A percentile compares a stretch with the other conserved stretches of the same genome.
phyloP scores from a whole-genome alignment of 1,139 yeast genomes.

The Debaryomyces singareniensis region DNA sequence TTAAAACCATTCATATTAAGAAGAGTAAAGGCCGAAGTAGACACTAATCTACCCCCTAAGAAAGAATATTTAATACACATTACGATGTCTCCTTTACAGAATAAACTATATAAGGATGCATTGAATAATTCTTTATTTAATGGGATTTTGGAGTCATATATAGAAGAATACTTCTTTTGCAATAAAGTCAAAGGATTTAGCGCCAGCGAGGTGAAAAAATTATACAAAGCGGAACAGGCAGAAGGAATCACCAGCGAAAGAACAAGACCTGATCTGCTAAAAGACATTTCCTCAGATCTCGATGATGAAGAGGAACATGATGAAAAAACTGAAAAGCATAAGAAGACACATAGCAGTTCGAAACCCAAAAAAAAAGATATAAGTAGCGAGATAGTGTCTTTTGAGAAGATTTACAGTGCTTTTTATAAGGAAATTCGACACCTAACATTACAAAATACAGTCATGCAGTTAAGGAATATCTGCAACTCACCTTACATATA shows the following conservation, averaged over 20 bases:
- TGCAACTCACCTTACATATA: conserved; percentile 83
- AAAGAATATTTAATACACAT: conserved; percentile 81
- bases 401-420: conserved; percentile 6
- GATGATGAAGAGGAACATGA: conserved; percentile 16
- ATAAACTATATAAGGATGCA: conserved; percentile 55
- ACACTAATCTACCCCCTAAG: conserved; percentile 69
- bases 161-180: conserved; percentile 39
- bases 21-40: conserved; percentile 70
- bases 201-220: conserved; percentile 7
- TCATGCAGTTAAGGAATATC: conserved; percentile 79
- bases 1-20: conserved; percentile 82
- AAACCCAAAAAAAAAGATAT: neutral
- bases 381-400: neutral
- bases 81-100: conserved; percentile 58
- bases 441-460: conserved; percentile 48
- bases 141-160: conserved; percentile 35
- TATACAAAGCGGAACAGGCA: conserved; percentile 6
- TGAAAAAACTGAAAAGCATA: conserved; percentile 12
- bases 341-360: neutral
- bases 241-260: conserved; percentile 3
- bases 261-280: conserved; percentile 7
- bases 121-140: conserved; percentile 39
- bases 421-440: conserved; percentile 16
- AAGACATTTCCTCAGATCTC: conserved; percentile 17
- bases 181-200: conserved; percentile 19